Conservation (phyloP, 306 rosid species). For the Aeschynomene evenia region DNA sequence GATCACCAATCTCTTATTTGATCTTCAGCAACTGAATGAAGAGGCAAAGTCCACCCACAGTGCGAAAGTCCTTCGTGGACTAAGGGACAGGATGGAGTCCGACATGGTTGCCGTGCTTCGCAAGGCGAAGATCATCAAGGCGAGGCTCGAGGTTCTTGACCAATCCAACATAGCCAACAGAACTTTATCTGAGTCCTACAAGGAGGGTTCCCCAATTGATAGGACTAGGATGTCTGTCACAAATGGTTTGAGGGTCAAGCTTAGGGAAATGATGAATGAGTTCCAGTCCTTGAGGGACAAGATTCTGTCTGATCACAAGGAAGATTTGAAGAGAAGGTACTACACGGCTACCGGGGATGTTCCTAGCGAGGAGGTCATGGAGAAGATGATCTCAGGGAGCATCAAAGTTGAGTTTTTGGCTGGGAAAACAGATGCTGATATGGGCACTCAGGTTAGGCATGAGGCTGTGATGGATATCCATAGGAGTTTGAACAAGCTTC, state of each 20-base stretch:
- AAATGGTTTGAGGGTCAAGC: constrained; percentile 71
- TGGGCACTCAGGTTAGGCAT: constrained; percentile 62
- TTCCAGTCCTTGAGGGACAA: constrained; percentile 71
- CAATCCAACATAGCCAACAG: constrained; percentile 59
- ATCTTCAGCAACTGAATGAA: constrained; percentile 69
- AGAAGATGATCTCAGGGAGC: constrained; percentile 64
- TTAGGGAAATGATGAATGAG: constrained; percentile 72
- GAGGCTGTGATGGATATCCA: constrained; percentile 77
- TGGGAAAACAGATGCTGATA: constrained; percentile 65
- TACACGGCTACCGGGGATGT: constrained; percentile 55
- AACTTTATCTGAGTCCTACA: constrained; percentile 46
- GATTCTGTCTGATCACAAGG: constrained; percentile 69
- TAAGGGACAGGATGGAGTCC: constrained; percentile 78
- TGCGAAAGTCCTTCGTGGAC: constrained; percentile 75
- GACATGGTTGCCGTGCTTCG: constrained; percentile 77
- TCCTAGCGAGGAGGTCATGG: constrained; percentile 68
- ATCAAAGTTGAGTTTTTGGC: constrained; percentile 58
- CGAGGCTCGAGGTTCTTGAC: constrained; percentile 63
- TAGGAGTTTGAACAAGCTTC: constrained; percentile 87
- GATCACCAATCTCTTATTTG: constrained; percentile 86
- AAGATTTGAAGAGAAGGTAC: constrained; percentile 76
- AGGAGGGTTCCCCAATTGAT: constrained; percentile 61
- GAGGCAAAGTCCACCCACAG: constrained; percentile 84
- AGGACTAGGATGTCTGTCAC: constrained; percentile 72
- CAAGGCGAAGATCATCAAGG: constrained; percentile 60